Evolutionary conservation across 2,329 filamentous ascomycete species (phyloP).

Genomic region (Fusarium goolgardi): DNA sequence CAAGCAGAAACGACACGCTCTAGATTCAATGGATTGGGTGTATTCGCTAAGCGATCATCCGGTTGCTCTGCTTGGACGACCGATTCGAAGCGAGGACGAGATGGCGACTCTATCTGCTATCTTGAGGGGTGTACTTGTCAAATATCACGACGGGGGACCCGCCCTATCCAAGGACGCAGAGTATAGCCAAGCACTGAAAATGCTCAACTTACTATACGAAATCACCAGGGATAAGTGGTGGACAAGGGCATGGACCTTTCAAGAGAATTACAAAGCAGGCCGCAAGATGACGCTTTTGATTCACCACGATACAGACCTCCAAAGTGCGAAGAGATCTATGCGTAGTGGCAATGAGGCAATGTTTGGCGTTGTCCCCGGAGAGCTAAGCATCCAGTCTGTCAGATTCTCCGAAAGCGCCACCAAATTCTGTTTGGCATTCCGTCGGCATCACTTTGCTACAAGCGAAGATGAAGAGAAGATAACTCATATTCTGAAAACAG

Average conservation of each 20-base stretch:
- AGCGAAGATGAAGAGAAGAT: not conserved
- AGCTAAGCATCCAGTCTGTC: slow-evolving; percentile 44
- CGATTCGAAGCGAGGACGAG: slow-evolving; percentile 18
- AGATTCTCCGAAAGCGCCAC: slow-evolving; percentile 42
- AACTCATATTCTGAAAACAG: slow-evolving; percentile 32
- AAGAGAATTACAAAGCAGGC: slow-evolving; percentile 51
- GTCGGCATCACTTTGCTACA: not conserved
- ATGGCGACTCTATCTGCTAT: slow-evolving; percentile 30
- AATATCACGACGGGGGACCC: slow-evolving; percentile 8
- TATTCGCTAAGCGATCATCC: slow-evolving; percentile 49
- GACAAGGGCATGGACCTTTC: slow-evolving; percentile 51
- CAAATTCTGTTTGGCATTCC: slow-evolving; percentile 43
- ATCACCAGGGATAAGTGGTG: slow-evolving; percentile 49
- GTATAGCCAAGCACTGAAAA: slow-evolving; percentile 19
- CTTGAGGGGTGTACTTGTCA: slow-evolving; percentile 38
- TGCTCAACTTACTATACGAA: slow-evolving; percentile 38
- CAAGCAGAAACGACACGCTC: slow-evolving; percentile 43
- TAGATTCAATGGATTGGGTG: slow-evolving; percentile 51
- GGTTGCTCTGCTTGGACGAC: slow-evolving; percentile 46
- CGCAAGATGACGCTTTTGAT: slow-evolving; percentile 47
- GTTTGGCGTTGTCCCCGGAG: slow-evolving; percentile 35
- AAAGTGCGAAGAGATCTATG: slow-evolving; percentile 39
- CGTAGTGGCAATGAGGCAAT: not conserved
- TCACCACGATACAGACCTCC: slow-evolving; percentile 35
- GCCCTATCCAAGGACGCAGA: slow-evolving; percentile 7